These are phyloP conservation scores for Peterozyma xylosa DNA, from an alignment of 805 yeast species.

Conservation along the genomic window DNA sequence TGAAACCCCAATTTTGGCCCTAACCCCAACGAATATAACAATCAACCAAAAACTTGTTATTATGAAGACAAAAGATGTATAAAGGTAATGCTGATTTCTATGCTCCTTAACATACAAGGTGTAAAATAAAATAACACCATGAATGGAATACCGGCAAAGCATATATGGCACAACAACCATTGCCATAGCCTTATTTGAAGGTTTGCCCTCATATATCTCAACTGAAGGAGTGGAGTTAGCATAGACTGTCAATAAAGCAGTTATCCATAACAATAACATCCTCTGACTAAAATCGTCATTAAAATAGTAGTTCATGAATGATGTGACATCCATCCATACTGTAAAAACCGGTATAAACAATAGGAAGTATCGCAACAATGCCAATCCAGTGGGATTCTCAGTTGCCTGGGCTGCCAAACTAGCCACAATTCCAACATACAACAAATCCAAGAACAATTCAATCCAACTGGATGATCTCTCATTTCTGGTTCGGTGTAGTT, in stretches of 20 bases:
- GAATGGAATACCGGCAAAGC: conserved; percentile 34
- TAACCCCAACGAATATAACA: conserved; percentile 39
- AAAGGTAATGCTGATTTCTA: conserved; percentile 39
- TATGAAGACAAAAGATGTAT: conserved; percentile 22
- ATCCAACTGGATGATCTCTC: conserved; percentile 45
- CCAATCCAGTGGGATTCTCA: conserved; percentile 38
- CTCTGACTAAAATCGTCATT: conserved; percentile 53
- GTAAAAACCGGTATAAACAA: conserved; percentile 54
- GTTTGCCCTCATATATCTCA: conserved; percentile 13
- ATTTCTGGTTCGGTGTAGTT: conserved; percentile 43
- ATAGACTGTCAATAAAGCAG: conserved; percentile 39
- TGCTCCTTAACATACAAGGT: conserved; percentile 42
- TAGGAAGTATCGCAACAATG: conserved; percentile 39
- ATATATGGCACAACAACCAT: conserved; percentile 40
- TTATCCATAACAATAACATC: conserved; percentile 42
- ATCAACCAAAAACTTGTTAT: conserved; percentile 41
- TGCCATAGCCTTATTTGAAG: conserved; percentile 29
- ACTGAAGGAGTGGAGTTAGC: conserved; percentile 39
- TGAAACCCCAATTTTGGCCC: conserved; percentile 39
- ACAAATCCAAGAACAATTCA: conserved; percentile 55
- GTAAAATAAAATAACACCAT: conserved; percentile 26
- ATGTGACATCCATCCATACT: conserved; percentile 60
- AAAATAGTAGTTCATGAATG: conserved; percentile 56
- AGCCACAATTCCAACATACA: conserved; percentile 59
- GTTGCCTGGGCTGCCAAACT: conserved; percentile 48